These are phyloP conservation scores for Leishmania tarentolae DNA, from an alignment of 208 protist genomes.

Conservation along the genomic window DNA sequence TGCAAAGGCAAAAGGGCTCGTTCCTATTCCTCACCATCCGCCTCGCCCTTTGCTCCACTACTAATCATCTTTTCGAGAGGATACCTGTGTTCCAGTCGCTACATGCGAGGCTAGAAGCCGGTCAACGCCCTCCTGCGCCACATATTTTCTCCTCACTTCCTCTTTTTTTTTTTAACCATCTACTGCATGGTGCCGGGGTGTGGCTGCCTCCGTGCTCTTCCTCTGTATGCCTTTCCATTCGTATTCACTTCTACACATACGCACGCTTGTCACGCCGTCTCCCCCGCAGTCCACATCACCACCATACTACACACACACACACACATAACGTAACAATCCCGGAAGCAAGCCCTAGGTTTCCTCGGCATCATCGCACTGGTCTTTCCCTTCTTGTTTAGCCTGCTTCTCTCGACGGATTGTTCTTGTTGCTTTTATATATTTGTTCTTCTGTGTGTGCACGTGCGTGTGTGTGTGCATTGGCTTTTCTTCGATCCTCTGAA, in stretches of 20 bases:
- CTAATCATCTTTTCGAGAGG: background rate
- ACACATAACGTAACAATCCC: background rate
- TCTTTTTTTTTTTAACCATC: background rate
- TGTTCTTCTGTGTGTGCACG: background rate
- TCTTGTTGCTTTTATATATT: background rate
- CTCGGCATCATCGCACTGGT: background rate
- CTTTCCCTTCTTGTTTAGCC: background rate
- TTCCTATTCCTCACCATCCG: background rate
- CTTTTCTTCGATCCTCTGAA: background rate
- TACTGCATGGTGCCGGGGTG: background rate
- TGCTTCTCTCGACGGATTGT: background rate
- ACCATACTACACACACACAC: background rate
- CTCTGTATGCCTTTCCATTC: background rate
- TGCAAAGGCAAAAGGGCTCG: background rate
- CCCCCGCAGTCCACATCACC: too few relatives aligned
- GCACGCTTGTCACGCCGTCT: background rate
- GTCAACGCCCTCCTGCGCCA: background rate
- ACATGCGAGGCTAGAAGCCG: background rate
- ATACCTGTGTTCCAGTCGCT: background rate
- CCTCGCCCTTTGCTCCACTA: background rate
- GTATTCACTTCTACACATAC: background rate
- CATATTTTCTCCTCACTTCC: background rate
- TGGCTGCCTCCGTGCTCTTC: background rate
- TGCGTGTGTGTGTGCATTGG: background rate
- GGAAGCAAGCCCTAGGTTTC: background rate